Conservation (phyloP, 306 rosid genomes). For the Astragalus glycyphyllos region DNA sequence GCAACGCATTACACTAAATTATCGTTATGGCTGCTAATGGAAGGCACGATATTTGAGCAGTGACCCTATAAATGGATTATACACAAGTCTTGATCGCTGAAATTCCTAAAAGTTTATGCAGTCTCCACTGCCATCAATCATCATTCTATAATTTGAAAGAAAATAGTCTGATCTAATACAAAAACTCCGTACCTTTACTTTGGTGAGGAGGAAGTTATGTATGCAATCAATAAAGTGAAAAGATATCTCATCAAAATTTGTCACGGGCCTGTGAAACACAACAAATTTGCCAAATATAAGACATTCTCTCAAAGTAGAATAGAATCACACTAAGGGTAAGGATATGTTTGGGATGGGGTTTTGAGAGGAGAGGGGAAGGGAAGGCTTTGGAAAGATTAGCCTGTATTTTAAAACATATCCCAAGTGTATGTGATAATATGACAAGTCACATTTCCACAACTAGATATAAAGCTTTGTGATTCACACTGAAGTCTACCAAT, state of each 20-base stretch:
- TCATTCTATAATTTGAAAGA: constrained; percentile 9
- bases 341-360: too few relatives aligned
- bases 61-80: background rate
- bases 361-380: too few relatives aligned
- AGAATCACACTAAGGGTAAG: background rate
- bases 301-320: background rate
- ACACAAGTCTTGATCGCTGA: constrained; percentile 23
- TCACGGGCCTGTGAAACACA: constrained; percentile 69
- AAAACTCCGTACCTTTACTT: constrained; percentile 54
- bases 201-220: constrained; percentile 71
- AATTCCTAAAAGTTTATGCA: constrained; percentile 4
- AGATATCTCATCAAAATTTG: constrained; percentile 78
- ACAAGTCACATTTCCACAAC: constrained; percentile 3
- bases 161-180: background rate
- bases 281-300: constrained; percentile 28
- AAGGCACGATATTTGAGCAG: background rate
- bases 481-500: constrained; percentile 21
- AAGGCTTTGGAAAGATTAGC: too few relatives aligned
- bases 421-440: background rate
- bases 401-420: too few relatives aligned
- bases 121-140: constrained; percentile 6
- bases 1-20: constrained; percentile 22
- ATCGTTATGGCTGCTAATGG: background rate
- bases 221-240: constrained; percentile 95
- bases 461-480: background rate